Conservation (phyloP, 176 grass and related monocot genomes). For the Saccharum officinarum region DNA sequence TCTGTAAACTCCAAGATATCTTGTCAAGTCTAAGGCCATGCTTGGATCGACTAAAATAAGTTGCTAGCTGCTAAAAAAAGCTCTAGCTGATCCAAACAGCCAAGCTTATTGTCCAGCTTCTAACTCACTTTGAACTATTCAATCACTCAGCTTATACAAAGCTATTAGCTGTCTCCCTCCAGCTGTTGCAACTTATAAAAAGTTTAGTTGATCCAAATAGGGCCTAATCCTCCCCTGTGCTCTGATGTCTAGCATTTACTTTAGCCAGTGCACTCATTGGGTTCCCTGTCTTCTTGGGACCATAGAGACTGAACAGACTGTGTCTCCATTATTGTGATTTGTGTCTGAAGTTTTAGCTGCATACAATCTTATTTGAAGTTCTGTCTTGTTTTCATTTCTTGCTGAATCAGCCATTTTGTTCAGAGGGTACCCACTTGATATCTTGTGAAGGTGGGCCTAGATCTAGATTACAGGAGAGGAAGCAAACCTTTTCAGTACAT, state of each 20-base stretch:
- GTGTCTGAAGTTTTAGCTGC: constrained; percentile 32
- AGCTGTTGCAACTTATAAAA: neutral
- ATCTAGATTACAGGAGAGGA: constrained; percentile 35
- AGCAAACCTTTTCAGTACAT: constrained; percentile 37
- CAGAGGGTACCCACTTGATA: constrained; percentile 24
- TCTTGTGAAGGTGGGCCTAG: constrained; percentile 31
- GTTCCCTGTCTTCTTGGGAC: constrained; percentile 39
- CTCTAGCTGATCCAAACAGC: neutral
- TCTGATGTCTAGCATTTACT: constrained; percentile 47
- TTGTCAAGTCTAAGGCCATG: constrained; percentile 31
- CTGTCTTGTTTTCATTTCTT: constrained; percentile 26
- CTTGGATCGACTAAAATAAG: neutral
- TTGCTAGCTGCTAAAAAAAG: neutral
- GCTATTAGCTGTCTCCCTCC: neutral
- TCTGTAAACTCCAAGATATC: constrained; percentile 21
- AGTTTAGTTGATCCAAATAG: neutral
- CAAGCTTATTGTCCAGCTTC: neutral
- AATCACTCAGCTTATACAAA: neutral
- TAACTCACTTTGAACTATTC: neutral
- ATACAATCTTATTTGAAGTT: constrained; percentile 51
- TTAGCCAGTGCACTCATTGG: constrained; percentile 43
- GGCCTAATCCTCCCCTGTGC: neutral
- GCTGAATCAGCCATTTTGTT: constrained; percentile 25
- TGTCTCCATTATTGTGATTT: constrained; percentile 61
- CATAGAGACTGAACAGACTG: constrained; percentile 45